Evolutionary conservation across 2,329 filamentous ascomycete genomes (phyloP).

Genomic region (Endocalyx cinctus): DNA sequence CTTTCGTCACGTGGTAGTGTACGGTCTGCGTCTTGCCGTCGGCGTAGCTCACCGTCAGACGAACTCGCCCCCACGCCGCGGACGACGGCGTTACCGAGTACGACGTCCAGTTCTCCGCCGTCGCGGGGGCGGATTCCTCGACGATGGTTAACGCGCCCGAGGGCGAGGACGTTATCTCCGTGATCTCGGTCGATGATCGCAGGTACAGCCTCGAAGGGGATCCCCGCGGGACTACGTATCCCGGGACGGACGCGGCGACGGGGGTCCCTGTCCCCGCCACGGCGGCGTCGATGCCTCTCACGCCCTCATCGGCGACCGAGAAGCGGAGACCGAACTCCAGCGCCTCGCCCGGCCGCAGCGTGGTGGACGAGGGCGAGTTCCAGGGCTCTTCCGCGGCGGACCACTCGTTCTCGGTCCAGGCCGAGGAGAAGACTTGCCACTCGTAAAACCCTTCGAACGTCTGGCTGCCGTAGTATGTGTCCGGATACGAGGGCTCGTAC

Average conservation of each 20-base stretch:
- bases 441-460: slow-evolving; percentile 58
- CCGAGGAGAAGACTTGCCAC: slow-evolving; percentile 51
- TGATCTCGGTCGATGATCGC: slow-evolving; percentile 33
- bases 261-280: slow-evolving; percentile 40
- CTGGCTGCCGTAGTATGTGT: slow-evolving; percentile 44
- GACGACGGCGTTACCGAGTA: slow-evolving; percentile 40
- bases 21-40: slow-evolving; percentile 46
- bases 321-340: slow-evolving; percentile 49
- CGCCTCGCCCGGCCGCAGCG: slow-evolving; percentile 38
- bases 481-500: slow-evolving; percentile 35
- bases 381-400: slow-evolving; percentile 42
- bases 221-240: slow-evolving; percentile 48
- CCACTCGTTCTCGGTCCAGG: slow-evolving; percentile 56
- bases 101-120: no score
- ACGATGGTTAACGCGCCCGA: slow-evolving; percentile 32
- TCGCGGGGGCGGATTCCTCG: slow-evolving; percentile 19
- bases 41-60: slow-evolving; percentile 42
- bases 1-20: slow-evolving; percentile 52
- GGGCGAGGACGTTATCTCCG: slow-evolving; percentile 35
- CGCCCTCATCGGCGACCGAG: slow-evolving; percentile 36
- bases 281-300: slow-evolving; percentile 43
- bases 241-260: slow-evolving; percentile 48
- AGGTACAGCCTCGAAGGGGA: slow-evolving; percentile 42
- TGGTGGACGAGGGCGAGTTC: slow-evolving; percentile 48
- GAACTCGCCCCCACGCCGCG: slow-evolving; percentile 44